Conservation (phyloP, 352 stramenopile species). For the Pythium aristosporum region DNA sequence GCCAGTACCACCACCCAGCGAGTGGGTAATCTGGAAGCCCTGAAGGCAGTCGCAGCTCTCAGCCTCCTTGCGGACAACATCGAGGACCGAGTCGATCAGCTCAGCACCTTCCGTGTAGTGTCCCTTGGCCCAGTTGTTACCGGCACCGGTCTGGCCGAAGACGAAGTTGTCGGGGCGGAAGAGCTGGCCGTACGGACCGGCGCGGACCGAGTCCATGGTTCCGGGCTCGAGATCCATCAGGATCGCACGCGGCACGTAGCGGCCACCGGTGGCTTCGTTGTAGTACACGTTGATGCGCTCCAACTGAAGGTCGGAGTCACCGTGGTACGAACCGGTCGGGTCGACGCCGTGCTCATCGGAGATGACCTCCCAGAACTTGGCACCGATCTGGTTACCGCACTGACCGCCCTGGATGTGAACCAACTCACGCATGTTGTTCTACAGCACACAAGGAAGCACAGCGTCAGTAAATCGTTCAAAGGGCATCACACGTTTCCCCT, state of each 20-base stretch:
- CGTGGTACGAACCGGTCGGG: constrained; percentile 91
- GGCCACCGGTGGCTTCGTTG: constrained; percentile 96
- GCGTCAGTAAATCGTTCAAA: background rate
- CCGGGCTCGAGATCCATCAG: constrained; percentile 99
- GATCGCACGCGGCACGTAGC: constrained; percentile 97
- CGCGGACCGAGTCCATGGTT: constrained; percentile 98
- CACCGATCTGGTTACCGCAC: constrained; percentile 99
- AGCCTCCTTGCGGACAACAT: constrained; percentile 98
- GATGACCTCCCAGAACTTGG: constrained; percentile 98
- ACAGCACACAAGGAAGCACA: constrained; percentile 14
- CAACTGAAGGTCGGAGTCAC: constrained; percentile 96
- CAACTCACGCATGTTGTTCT: constrained; percentile 92
- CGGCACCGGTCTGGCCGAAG: constrained; percentile 97
- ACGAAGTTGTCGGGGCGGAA: constrained; percentile 99
- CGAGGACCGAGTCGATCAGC: constrained; percentile 98
- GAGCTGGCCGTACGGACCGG: constrained; percentile 94
- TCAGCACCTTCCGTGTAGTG: constrained; percentile 99
- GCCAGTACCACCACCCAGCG: constrained; percentile 98
- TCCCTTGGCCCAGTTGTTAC: constrained; percentile 99
- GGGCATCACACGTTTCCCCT: background rate
- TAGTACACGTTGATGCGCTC: constrained; percentile 99
- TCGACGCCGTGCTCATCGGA: constrained; percentile 96
- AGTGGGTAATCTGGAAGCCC: constrained; percentile 99
- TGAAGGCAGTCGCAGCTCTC: constrained; percentile 98
- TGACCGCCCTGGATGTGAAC: constrained; percentile 98